These are phyloP conservation scores for Phoma herbarum DNA, from an alignment of 2,329 filamentous ascomycete genomes.

Conservation along the genomic window DNA sequence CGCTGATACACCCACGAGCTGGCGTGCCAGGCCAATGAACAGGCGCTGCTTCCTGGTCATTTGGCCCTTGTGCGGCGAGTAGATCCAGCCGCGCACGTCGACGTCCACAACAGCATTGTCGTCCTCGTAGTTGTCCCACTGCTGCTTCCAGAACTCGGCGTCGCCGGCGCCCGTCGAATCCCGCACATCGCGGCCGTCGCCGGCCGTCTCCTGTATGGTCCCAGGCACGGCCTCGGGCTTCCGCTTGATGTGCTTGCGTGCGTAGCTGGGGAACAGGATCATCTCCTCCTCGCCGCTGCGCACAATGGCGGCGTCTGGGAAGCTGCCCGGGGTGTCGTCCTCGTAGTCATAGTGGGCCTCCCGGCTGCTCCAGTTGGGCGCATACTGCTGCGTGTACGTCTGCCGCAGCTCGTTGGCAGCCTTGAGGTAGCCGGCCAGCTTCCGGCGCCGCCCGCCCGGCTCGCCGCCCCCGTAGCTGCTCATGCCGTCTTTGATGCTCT, in stretches of 20 bases:
- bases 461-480: conserved; percentile 56
- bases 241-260: conserved; percentile 71
- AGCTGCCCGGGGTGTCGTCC: conserved; percentile 73
- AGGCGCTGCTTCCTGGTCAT: conserved; percentile 88
- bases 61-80: conserved; percentile 82
- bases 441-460: conserved; percentile 77
- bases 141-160: conserved; percentile 76
- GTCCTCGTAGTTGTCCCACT: conserved; percentile 83
- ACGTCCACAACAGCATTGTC: conserved; percentile 90
- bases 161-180: conserved; percentile 63
- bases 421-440: conserved; percentile 76
- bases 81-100: conserved; percentile 95
- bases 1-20: conserved; percentile 85
- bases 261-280: conserved; percentile 94
- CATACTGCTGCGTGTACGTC: conserved; percentile 67
- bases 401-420: conserved; percentile 77
- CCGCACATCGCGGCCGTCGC: conserved; percentile 53
- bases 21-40: conserved; percentile 83
- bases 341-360: conserved; percentile 55
- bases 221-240: conserved; percentile 50
- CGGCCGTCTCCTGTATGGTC: conserved; percentile 49
- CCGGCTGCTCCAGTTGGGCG: conserved; percentile 57
- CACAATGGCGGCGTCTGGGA: conserved; percentile 84
- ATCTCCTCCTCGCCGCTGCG: conserved; percentile 87
- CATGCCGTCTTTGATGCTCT: conserved; percentile 35